Evolutionary conservation across 768 basidiomycete species (phyloP).

Genomic region (Amanita inopinata): DNA sequence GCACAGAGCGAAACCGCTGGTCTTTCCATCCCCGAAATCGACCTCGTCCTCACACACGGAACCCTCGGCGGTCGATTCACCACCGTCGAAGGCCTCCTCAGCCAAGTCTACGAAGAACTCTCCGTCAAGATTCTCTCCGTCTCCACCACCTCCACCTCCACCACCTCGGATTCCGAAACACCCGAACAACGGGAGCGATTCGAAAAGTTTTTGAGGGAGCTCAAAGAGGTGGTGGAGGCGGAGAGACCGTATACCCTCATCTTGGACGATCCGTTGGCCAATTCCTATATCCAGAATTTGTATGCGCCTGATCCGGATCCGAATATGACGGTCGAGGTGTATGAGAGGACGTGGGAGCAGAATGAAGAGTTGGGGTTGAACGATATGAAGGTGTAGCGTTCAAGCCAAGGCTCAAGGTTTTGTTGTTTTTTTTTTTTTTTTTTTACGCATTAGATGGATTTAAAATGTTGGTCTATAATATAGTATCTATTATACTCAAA

Average conservation of each 20-base stretch:
- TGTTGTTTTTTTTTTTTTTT: too few relatives aligned
- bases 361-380: conserved; percentile 93
- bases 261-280: conserved; percentile 90
- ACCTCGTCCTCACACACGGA: conserved; percentile 82
- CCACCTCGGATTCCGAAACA: conserved; percentile 36
- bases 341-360: conserved; percentile 82
- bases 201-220: conserved; percentile 59
- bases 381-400: conserved; percentile 80
- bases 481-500: too few relatives aligned
- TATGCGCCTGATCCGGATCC: conserved; percentile 97
- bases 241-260: conserved; percentile 82
- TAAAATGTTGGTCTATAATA: too few relatives aligned
- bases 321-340: conserved; percentile 76
- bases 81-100: conserved; percentile 89
- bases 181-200: conserved; percentile 49
- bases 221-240: conserved; percentile 77
- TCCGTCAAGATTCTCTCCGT: conserved; percentile 72
- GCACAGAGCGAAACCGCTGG: conserved; percentile 87
- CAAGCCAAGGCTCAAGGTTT: too few relatives aligned
- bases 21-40: conserved; percentile 87
- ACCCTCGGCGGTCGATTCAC: conserved; percentile 97
- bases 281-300: conserved; percentile 93
- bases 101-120: conserved; percentile 93
- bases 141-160: neutral
- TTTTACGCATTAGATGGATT: too few relatives aligned